Percentiles rank a stretch among this genome's conserved stretches.
phyloP scores from a whole-genome alignment of 441 rosid species.

The Omphalea diandra region DNA sequence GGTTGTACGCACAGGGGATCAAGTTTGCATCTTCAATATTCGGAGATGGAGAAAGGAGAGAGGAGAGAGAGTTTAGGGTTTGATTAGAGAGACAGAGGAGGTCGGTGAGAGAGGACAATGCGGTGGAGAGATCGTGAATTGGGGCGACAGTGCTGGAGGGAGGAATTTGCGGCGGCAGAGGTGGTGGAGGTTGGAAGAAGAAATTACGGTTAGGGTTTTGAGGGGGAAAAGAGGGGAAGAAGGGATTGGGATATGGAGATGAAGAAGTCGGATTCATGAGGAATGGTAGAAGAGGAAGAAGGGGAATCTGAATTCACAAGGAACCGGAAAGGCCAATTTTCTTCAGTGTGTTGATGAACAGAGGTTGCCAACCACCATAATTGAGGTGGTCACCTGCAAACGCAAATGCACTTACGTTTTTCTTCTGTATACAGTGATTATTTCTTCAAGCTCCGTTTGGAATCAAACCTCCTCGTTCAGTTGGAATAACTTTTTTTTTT shows the following conservation, averaged over 20 bases:
- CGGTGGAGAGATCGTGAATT: constrained; percentile 40
- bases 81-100: constrained; percentile 46
- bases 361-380: background rate
- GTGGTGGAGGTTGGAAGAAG: constrained; percentile 24
- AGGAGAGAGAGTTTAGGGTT: constrained; percentile 38
- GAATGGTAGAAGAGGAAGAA: background rate
- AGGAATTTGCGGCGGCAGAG: constrained; percentile 13
- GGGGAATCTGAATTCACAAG: background rate
- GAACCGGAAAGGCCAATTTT: background rate
- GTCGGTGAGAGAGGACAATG: constrained; percentile 49
- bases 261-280: constrained; percentile 37
- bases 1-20: constrained; percentile 58
- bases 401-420: background rate
- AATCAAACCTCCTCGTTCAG: no score
- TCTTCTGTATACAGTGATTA: background rate
- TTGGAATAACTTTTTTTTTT: no score
- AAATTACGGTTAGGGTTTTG: constrained; percentile 19
- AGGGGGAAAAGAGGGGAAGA: constrained; percentile 17
- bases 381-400: constrained; percentile 8
- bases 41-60: constrained; percentile 38
- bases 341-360: no score
- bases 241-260: constrained; percentile 21
- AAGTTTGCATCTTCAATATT: constrained; percentile 30
- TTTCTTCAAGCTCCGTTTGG: no score
- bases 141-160: constrained; percentile 27